Percentiles rank a stretch among this genome's conserved stretches.
These are phyloP conservation scores for Diplodia corticola DNA, from an alignment of 2,329 filamentous ascomycete genomes.

Conservation along the genomic window DNA sequence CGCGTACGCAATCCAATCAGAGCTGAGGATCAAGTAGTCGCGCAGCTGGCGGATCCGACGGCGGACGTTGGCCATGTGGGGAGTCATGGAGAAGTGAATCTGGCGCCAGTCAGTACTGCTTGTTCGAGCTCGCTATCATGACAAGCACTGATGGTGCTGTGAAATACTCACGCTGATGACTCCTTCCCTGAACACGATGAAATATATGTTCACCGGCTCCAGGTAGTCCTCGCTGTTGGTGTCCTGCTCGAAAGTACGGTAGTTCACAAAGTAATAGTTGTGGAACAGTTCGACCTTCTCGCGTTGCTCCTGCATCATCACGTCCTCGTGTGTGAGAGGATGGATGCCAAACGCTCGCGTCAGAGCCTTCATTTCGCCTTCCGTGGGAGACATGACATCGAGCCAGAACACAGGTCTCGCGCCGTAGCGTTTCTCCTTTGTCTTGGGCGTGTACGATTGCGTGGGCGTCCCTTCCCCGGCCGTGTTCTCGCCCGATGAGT, in stretches of 20 bases:
- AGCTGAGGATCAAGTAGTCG: slow-evolving; percentile 88
- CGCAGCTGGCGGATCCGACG: slow-evolving; percentile 88
- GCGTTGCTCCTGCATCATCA: slow-evolving; percentile 93
- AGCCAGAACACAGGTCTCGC: slow-evolving; percentile 96
- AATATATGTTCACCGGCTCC: slow-evolving; percentile 95
- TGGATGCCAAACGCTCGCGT: slow-evolving; percentile 94
- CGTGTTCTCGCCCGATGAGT: slow-evolving; percentile 46
- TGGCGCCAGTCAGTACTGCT: slow-evolving; percentile 1
- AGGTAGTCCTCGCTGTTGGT: slow-evolving; percentile 84
- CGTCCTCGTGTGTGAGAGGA: slow-evolving; percentile 91
- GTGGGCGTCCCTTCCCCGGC: slow-evolving; percentile 52
- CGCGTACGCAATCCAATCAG: slow-evolving; percentile 98
- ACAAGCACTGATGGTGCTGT: not conserved
- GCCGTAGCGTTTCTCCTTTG: slow-evolving; percentile 55
- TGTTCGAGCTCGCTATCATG: not conserved
- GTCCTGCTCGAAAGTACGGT: slow-evolving; percentile 96
- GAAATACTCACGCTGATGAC: slow-evolving; percentile 64
- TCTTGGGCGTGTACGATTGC: slow-evolving; percentile 29
- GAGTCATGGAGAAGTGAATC: slow-evolving; percentile 96
- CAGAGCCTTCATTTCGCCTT: slow-evolving; percentile 92
- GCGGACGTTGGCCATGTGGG: slow-evolving; percentile 93
- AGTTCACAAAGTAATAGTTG: slow-evolving; percentile 98
- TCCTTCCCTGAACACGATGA: slow-evolving; percentile 93
- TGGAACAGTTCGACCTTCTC: slow-evolving; percentile 98
- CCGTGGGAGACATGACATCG: slow-evolving; percentile 85